Percentiles rank a stretch among this genome's conserved stretches.
These are phyloP conservation scores for Endothia cerciana DNA, from an alignment of 2,329 filamentous ascomycete genomes.

Conservation along the genomic window DNA sequence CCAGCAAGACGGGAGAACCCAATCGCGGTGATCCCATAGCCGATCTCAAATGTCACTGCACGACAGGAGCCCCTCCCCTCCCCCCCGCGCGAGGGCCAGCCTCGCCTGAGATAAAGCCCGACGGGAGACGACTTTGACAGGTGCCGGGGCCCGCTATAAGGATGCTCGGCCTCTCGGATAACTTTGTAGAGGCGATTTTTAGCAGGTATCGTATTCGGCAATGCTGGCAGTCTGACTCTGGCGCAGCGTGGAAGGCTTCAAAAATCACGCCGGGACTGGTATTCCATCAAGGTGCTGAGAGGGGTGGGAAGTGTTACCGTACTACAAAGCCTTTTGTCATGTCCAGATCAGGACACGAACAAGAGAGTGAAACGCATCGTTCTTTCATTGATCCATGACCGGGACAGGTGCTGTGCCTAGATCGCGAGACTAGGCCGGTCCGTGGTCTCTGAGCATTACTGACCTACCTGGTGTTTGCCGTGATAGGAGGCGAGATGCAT, in stretches of 20 bases:
- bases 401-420: neutral
- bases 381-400: conserved; percentile 11
- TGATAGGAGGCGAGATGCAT: too few relatives aligned
- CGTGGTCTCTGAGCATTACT: too few relatives aligned
- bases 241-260: conserved; percentile 6
- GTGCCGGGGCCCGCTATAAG: neutral
- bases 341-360: too few relatives aligned
- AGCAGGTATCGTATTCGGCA: neutral
- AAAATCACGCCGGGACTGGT: conserved; percentile 13
- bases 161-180: neutral
- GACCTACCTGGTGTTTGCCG: too few relatives aligned
- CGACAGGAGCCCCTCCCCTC: too few relatives aligned
- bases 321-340: too few relatives aligned
- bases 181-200: neutral
- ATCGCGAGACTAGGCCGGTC: too few relatives aligned
- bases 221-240: conserved; percentile 12
- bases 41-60: too few relatives aligned
- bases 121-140: conserved; percentile 7
- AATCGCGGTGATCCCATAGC: too few relatives aligned
- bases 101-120: conserved; percentile 14
- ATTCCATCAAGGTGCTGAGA: conserved; percentile 16
- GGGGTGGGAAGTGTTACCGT: neutral
- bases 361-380: conserved; percentile 14
- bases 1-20: too few relatives aligned
- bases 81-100: conserved; percentile 3